Percentiles rank a stretch among this genome's conserved stretches.
These are phyloP conservation scores for Gossypium laxum DNA, from an alignment of 441 rosid genomes.

Conservation along the genomic window DNA sequence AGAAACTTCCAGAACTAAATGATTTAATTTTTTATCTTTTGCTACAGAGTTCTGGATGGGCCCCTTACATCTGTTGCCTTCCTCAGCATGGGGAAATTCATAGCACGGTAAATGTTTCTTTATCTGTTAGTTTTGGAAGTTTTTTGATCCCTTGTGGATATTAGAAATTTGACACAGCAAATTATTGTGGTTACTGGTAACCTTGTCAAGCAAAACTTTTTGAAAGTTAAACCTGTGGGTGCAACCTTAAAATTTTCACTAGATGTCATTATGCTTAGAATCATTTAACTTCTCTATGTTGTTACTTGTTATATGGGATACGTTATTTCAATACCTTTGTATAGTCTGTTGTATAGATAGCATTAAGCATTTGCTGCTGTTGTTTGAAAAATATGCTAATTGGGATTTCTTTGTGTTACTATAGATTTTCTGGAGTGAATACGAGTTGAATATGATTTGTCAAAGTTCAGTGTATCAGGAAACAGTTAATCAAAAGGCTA, in stretches of 20 bases:
- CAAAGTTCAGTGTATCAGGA: constrained; percentile 50
- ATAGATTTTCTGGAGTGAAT: constrained; percentile 65
- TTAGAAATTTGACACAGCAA: neutral
- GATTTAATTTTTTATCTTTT: constrained; percentile 10
- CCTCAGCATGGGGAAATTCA: constrained; percentile 53
- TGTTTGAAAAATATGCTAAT: neutral
- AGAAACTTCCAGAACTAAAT: constrained; percentile 3
- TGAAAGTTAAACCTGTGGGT: neutral
- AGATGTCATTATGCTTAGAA: neutral
- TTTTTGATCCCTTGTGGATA: neutral
- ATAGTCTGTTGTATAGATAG: neutral
- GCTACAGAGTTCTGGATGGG: constrained; percentile 58
- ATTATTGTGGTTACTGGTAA: neutral
- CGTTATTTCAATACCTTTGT: neutral
- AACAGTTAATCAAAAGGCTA: constrained; percentile 49
- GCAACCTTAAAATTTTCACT: neutral
- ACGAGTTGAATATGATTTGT: constrained; percentile 56
- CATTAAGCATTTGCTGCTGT: neutral
- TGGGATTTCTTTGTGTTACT: neutral
- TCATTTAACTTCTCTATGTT: neutral
- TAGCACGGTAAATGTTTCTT: constrained; percentile 41
- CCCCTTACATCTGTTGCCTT: constrained; percentile 57
- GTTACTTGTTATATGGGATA: neutral
- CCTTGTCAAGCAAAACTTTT: neutral
- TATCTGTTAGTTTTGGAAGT: constrained; percentile 6